Base-by-base conservation (phyloP, 2,329 filamentous ascomycete species). In the Huntiella decipiens region DNA sequence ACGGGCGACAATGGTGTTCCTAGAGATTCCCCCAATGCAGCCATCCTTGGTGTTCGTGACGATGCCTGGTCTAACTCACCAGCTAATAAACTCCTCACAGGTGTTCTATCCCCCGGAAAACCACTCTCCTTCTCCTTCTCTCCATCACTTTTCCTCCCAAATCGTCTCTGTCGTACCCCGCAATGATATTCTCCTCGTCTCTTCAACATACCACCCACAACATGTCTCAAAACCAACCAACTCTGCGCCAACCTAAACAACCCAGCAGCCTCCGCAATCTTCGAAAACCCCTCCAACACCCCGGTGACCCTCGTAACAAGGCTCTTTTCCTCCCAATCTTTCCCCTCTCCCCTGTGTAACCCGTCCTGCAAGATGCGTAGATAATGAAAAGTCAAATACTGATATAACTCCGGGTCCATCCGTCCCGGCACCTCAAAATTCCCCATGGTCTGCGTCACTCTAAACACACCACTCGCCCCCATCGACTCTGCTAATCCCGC, bases 171-270 rank as follows among this genome's bases (percentile, higher is more conserved):
- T 28, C 22, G 22, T 8, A 28, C 6, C 39, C 34, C 64, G 0
- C 73, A 61, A 53, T 79, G 75, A 50, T 72, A 74, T 38, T 72
- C 66, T 1, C 70, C 73, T 22, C 75, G 65, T 28, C 67, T 64
- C 12, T 60, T 61, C 1, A 79, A 61, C 1, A 79, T 61, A 10
- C 76, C 57, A 15, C 63, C 60, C 52, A 75, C 67, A 7, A 68
- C 69, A 53, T 71, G 77, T 0, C 68, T 67, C 15, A 79, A 55
- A 10, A 78, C 65, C 28, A 73, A 68, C 75, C 75, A 79, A 1
- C 73, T 76, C 54, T 79, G 75, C 4, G 75, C 72, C 0, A 79
- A 62, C 1, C 75, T 66, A 54, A 72, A 79, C 41, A 73, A 63
- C 31, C 66, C 67, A 15, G 70, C 67, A 3, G 60, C 61, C 52